phyloP scores from a whole-genome alignment of 352 stramenopile genomes.

The Globisporangium parvum region DNA sequence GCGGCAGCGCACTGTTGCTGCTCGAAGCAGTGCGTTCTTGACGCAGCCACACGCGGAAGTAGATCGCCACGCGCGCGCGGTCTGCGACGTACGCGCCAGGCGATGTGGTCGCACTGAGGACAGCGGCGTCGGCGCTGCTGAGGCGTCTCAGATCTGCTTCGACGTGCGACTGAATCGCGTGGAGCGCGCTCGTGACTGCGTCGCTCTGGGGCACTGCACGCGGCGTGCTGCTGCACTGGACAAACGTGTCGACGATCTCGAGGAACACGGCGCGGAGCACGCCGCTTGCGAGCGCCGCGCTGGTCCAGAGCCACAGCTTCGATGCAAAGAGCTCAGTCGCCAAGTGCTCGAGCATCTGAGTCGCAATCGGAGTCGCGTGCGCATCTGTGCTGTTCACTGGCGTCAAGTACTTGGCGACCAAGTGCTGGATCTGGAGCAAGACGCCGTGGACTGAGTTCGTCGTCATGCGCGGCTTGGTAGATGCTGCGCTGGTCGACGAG shows the following conservation, averaged over 20 bases:
- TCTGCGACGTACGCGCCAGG: conserved; percentile 42
- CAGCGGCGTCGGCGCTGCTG: neutral
- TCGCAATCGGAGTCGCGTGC: conserved; percentile 4
- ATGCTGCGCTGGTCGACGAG: neutral
- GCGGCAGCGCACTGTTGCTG: neutral
- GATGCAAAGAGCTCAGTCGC: conserved; percentile 27
- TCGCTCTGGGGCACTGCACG: conserved; percentile 11
- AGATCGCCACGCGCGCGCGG: conserved; percentile 43
- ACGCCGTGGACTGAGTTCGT: conserved; percentile 64
- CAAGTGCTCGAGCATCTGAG: conserved; percentile 26
- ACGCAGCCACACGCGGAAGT: conserved; percentile 20
- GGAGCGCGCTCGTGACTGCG: conserved; percentile 10
- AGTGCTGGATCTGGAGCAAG: conserved; percentile 48
- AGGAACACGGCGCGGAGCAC: conserved; percentile 46
- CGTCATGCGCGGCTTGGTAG: conserved; percentile 15
- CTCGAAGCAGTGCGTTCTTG: neutral
- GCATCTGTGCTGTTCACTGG: conserved; percentile 4
- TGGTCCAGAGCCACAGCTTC: conserved; percentile 45
- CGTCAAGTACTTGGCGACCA: conserved; percentile 36
- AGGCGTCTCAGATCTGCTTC: conserved; percentile 21
- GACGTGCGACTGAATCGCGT: conserved; percentile 21
- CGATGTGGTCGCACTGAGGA: conserved; percentile 3
- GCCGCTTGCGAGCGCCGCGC: conserved; percentile 20
- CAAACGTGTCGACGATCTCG: conserved; percentile 39
- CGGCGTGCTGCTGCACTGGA: conserved; percentile 16